Conservation (phyloP, 176 grass and related monocot genomes). For the Musa troglodytarum region DNA sequence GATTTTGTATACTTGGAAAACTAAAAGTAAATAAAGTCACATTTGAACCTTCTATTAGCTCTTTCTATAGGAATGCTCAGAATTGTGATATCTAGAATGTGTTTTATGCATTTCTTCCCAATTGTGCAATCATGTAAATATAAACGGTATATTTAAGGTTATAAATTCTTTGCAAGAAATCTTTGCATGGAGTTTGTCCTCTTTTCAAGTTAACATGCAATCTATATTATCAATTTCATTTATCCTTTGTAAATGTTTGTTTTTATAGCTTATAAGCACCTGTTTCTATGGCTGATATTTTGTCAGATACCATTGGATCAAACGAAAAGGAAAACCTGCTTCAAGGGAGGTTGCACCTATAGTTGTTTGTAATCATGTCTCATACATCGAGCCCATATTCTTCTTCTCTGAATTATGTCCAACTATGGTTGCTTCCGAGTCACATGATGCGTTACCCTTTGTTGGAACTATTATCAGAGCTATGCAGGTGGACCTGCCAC, state of each 20-base stretch:
- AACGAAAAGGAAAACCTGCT: conserved; percentile 83
- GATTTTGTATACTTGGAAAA: no score
- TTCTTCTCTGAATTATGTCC: conserved; percentile 96
- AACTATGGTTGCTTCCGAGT: conserved; percentile 94
- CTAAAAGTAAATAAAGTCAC: no score
- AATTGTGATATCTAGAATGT: no score
- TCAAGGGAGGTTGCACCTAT: conserved; percentile 78
- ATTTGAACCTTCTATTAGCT: no score
- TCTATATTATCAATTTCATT: no score
- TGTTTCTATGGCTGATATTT: conserved; percentile 2
- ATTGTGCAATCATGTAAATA: no score
- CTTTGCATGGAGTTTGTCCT: no score
- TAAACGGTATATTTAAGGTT: no score
- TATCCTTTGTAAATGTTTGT: not conserved
- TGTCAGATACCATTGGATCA: conserved; percentile 89
- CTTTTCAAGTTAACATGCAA: no score
- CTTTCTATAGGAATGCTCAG: no score
- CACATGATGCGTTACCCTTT: conserved; percentile 86
- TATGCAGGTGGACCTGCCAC: conserved; percentile 61
- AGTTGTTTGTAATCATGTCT: conserved; percentile 95
- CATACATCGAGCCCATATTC: conserved; percentile 87
- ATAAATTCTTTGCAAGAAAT: no score
- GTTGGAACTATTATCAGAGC: conserved; percentile 95
- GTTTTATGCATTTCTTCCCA: no score
- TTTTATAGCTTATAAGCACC: not conserved